phyloP scores from a whole-genome alignment of 345 rosid species.

The Gossypium longicalyx region DNA sequence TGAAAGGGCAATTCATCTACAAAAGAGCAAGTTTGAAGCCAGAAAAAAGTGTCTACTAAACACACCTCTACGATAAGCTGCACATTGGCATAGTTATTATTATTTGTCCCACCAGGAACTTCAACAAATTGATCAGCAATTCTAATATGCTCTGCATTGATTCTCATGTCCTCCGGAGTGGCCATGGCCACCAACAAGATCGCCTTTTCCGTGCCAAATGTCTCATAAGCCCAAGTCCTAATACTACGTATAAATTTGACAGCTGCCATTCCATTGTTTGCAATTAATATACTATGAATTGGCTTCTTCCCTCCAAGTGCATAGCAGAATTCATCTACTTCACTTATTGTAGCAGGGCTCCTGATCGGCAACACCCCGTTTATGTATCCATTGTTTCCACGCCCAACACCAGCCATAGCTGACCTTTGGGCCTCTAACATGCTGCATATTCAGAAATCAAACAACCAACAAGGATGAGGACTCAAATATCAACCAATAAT shows the following conservation, averaged over 20 bases:
- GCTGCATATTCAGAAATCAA: constrained; percentile 32
- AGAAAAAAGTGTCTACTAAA: constrained; percentile 1
- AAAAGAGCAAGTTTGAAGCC: constrained; percentile 10
- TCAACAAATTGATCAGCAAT: constrained; percentile 99
- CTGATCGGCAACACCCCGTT: constrained; percentile 51
- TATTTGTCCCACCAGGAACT: constrained; percentile 99
- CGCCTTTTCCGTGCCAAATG: constrained; percentile 94
- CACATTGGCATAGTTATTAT: constrained; percentile 97
- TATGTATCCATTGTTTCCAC: constrained; percentile 44
- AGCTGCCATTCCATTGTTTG: constrained; percentile 99
- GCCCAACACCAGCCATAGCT: constrained; percentile 39
- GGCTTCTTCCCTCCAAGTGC: constrained; percentile 84
- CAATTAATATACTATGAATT: constrained; percentile 83
- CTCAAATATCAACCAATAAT: background rate
- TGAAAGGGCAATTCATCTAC: constrained; percentile 8
- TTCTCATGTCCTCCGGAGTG: constrained; percentile 99
- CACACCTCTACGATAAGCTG: constrained; percentile 97
- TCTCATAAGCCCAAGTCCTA: constrained; percentile 98
- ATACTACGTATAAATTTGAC: constrained; percentile 95
- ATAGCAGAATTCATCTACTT: constrained; percentile 76
- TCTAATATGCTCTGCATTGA: constrained; percentile 96
- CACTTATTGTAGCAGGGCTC: constrained; percentile 51
- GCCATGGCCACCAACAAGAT: constrained; percentile 98
- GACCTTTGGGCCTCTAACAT: constrained; percentile 54
- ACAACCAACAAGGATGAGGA: background rate